Evolutionary conservation across 306 rosid genomes (phyloP).

Genomic region (Mimosa bimucronata): DNA sequence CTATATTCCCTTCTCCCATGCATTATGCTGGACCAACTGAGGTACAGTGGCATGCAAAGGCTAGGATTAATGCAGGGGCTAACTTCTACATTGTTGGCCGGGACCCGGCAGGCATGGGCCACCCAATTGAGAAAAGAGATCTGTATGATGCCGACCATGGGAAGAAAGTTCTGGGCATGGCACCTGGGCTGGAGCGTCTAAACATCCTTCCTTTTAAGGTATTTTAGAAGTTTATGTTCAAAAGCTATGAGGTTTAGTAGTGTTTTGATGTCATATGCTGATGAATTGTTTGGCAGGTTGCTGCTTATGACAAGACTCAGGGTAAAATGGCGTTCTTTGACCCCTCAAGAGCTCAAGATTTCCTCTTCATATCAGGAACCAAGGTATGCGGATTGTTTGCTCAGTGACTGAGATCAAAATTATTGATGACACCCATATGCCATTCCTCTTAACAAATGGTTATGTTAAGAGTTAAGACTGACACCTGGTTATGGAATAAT

Average conservation of each 20-base stretch:
- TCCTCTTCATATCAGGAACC: slow-evolving; percentile 95
- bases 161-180: slow-evolving; percentile 97
- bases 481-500: not conserved
- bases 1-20: slow-evolving; percentile 99
- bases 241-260: not conserved
- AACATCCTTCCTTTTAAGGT: slow-evolving; percentile 99
- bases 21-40: slow-evolving; percentile 99
- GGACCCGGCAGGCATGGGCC: slow-evolving; percentile 99
- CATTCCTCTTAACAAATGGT: not conserved
- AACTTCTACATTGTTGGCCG: slow-evolving; percentile 98
- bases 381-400: slow-evolving; percentile 59
- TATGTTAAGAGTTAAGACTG: not conserved
- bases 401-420: not conserved
- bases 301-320: slow-evolving; percentile 93
- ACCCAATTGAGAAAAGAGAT: slow-evolving; percentile 89
- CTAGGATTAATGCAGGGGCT: slow-evolving; percentile 98
- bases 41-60: slow-evolving; percentile 99
- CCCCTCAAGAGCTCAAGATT: slow-evolving; percentile 90
- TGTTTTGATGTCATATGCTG: slow-evolving; percentile 20
- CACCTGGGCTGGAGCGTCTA: slow-evolving; percentile 94
- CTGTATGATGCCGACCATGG: slow-evolving; percentile 98
- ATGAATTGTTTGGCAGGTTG: slow-evolving; percentile 68
- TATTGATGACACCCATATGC: not conserved
- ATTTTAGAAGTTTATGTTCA: slow-evolving; percentile 19
- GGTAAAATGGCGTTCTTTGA: slow-evolving; percentile 99